Percentiles rank a stretch among this genome's conserved stretches.
Evolutionary conservation across 208 protist genomes (phyloP).

Genomic region (Acanthamoeba lenticulata): DNA sequence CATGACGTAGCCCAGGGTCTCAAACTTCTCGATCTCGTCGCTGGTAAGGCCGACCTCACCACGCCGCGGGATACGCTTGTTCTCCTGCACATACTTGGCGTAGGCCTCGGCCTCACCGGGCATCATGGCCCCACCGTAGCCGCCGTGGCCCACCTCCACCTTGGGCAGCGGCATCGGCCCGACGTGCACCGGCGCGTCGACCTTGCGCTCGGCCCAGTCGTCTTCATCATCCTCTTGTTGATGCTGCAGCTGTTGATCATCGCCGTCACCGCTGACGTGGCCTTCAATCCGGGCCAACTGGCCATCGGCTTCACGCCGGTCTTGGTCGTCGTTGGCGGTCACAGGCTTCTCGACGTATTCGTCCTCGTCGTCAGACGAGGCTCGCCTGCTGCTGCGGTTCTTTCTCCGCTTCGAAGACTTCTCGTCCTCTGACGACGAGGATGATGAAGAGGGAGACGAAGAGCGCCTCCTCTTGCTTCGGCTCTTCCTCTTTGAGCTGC

Average conservation of each 20-base stretch:
- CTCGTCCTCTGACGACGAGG: background rate
- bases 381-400: background rate
- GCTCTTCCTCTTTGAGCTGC: background rate
- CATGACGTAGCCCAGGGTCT: constrained; percentile 91
- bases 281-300: background rate
- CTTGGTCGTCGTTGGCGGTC: background rate
- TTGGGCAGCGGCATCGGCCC: constrained; percentile 5
- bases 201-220: background rate
- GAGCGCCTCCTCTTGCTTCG: background rate
- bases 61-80: constrained; percentile 91
- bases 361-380: background rate
- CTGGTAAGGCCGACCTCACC: constrained; percentile 90
- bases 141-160: background rate
- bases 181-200: background rate
- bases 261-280: background rate
- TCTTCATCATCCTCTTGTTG: constrained; percentile 19
- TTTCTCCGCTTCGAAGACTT: background rate
- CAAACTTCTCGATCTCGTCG: constrained; percentile 88
- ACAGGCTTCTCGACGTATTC: background rate
- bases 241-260: background rate
- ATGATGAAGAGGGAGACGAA: background rate
- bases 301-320: too few relatives aligned
- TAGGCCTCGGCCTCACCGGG: constrained; percentile 88
- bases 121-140: constrained; percentile 84
- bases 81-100: constrained; percentile 85